Evolutionary conservation across 192 early-diverging fungal species (phyloP).

Genomic region (Powellomyces hirtus): DNA sequence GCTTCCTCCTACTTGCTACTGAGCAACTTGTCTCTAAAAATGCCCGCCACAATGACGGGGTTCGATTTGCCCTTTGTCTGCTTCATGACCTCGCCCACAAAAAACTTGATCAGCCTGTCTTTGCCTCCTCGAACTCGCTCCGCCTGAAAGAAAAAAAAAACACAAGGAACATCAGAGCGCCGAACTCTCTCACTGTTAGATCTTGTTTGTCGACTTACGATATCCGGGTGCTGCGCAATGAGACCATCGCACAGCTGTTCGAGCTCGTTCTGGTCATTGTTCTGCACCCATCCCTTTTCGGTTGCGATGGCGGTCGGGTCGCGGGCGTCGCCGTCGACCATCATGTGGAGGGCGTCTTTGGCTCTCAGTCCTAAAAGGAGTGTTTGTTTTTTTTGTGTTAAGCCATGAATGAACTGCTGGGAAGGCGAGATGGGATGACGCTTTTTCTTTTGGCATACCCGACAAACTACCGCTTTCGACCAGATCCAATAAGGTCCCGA

Average conservation of each 20-base stretch:
- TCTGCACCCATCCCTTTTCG: constrained; percentile 36
- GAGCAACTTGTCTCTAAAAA: constrained; percentile 43
- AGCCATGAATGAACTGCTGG: no score
- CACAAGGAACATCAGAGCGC: no score
- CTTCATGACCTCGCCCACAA: constrained; percentile 81
- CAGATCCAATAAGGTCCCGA: not conserved
- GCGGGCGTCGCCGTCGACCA: constrained; percentile 63
- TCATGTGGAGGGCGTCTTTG: constrained; percentile 66
- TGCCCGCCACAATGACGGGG: constrained; percentile 63
- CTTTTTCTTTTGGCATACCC: not conserved
- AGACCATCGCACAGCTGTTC: constrained; percentile 27
- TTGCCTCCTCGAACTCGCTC: constrained; percentile 63
- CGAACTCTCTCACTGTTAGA: no score
- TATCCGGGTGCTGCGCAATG: not conserved
- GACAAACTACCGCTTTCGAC: not conserved
- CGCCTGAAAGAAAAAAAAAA: constrained; percentile 44
- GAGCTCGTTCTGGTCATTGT: constrained; percentile 57
- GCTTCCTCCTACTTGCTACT: not conserved
- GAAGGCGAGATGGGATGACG: not conserved
- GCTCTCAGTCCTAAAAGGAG: constrained; percentile 43
- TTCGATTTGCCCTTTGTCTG: constrained; percentile 76
- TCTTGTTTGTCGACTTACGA: no score
- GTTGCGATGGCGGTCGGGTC: constrained; percentile 56
- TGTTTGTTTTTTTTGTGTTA: no score
- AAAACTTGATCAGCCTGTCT: constrained; percentile 67